Percentiles rank a stretch among this genome's conserved stretches.
phyloP scores from a whole-genome alignment of 352 stramenopile species.

The Pythium utonaiense region DNA sequence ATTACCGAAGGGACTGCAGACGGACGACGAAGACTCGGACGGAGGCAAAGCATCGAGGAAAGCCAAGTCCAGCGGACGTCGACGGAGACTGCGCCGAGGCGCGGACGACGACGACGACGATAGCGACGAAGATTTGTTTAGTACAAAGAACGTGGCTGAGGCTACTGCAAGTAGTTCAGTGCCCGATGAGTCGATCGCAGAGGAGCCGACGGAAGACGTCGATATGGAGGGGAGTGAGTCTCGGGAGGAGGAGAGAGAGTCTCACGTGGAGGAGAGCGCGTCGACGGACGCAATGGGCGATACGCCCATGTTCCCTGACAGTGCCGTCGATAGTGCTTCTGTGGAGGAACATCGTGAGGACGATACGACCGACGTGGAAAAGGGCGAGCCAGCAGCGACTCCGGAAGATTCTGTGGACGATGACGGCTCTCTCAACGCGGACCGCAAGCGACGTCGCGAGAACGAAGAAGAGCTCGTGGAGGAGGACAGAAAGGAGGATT shows the following conservation, averaged over 20 bases:
- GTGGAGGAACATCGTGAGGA: not conserved
- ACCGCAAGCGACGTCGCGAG: not conserved
- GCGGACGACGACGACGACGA: conserved; percentile 17
- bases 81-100: conserved; percentile 8
- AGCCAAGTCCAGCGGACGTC: not conserved
- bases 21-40: conserved; percentile 15
- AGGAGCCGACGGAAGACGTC: not conserved
- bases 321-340: not conserved
- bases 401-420: not conserved
- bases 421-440: not conserved
- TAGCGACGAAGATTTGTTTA: conserved; percentile 18
- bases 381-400: not conserved
- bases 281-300: conserved; percentile 6
- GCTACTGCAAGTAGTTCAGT: not conserved
- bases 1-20: conserved; percentile 11
- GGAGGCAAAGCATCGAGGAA: not conserved
- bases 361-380: not conserved
- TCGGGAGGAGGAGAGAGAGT: not conserved
- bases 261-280: conserved; percentile 1
- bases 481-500: not conserved
- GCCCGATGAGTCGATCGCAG: too few relatives aligned
- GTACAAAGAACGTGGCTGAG: not conserved
- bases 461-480: not conserved
- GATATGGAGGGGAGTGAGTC: not conserved
- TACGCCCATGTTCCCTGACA: conserved; percentile 7